phyloP scores from a whole-genome alignment of 257 asterid genomes.

The Capsicum rhomboideum region DNA sequence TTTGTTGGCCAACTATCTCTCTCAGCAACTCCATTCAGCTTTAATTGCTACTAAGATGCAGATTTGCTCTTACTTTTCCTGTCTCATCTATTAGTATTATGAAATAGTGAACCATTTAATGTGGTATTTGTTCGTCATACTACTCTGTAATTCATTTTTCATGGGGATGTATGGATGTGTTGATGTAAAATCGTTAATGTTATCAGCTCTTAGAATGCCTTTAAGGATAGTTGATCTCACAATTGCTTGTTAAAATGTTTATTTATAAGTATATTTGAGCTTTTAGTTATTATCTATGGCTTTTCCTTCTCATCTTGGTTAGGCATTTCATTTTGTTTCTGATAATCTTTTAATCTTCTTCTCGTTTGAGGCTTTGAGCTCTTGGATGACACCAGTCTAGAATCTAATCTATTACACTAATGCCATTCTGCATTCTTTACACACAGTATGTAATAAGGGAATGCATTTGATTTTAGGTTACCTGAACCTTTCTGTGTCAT shows the following conservation, averaged over 20 bases:
- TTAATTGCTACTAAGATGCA: not conserved
- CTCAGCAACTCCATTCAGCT: not conserved
- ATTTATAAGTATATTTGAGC: not conserved
- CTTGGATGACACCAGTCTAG: not conserved
- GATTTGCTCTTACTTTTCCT: not conserved
- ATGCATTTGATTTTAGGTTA: not conserved
- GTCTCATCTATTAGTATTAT: not conserved
- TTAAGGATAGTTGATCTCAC: not conserved
- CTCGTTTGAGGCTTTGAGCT: not conserved
- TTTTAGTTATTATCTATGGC: not conserved
- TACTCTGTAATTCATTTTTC: not conserved
- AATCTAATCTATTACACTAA: not conserved
- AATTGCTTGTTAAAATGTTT: not conserved
- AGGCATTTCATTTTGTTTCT: not conserved
- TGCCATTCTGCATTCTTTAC: not conserved
- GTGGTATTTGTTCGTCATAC: not conserved
- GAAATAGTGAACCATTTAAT: not conserved
- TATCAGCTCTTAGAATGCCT: not conserved
- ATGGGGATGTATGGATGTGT: not conserved
- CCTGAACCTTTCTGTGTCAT: not conserved
- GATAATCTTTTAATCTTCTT: not conserved
- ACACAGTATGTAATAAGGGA: not conserved
- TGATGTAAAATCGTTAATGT: not conserved
- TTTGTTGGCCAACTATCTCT: not conserved
- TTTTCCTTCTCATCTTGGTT: not conserved